These are phyloP conservation scores for Eleusine indica DNA, from an alignment of 176 grass and related monocot genomes.

Conservation along the genomic window DNA sequence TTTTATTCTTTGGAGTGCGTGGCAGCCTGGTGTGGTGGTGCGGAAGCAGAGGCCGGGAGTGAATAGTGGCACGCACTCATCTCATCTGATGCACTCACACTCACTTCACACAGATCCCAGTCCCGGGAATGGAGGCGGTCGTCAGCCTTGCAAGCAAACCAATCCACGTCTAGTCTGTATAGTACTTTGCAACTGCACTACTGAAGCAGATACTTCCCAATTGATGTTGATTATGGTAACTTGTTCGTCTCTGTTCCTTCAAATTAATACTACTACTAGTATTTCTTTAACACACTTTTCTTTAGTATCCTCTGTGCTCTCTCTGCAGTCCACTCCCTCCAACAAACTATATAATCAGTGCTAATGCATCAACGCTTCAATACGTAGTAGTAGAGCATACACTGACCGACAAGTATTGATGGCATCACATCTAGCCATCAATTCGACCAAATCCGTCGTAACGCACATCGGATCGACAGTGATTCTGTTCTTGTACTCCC, in stretches of 20 bases:
- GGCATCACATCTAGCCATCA: neutral
- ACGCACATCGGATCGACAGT: neutral
- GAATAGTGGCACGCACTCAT: constrained; percentile 1
- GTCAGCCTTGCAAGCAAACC: neutral
- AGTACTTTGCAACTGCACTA: neutral
- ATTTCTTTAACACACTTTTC: neutral
- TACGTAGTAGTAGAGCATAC: neutral
- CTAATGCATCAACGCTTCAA: neutral
- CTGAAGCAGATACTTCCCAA: neutral
- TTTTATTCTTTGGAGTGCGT: constrained; percentile 46
- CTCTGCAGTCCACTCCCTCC: neutral
- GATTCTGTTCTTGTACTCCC: neutral
- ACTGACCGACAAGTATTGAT: constrained; percentile 32
- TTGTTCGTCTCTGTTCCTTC: neutral
- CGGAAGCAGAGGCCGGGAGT: constrained; percentile 23
- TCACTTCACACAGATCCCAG: neutral
- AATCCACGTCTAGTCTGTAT: neutral
- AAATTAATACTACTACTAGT: neutral
- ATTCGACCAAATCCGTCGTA: constrained; percentile 11
- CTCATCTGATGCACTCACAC: neutral
- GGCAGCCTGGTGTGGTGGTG: constrained; percentile 6
- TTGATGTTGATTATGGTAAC: neutral
- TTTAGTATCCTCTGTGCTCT: neutral
- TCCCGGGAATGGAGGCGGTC: neutral
- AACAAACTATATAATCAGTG: neutral